These are phyloP conservation scores for Penicillium sp. DNA, from an alignment of 2,329 filamentous ascomycete genomes.

Conservation along the genomic window DNA sequence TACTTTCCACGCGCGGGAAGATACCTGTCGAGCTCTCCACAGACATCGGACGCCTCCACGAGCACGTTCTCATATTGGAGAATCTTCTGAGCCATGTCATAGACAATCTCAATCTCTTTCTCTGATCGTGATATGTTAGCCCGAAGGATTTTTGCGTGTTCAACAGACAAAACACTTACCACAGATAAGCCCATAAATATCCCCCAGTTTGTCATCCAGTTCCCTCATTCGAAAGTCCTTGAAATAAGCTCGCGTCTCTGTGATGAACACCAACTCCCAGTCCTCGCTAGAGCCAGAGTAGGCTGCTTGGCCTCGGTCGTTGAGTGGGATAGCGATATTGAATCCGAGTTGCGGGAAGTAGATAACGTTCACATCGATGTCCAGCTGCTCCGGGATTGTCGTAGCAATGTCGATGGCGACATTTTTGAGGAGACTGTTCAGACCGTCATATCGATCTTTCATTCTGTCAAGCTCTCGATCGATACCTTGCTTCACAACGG, in stretches of 20 bases:
- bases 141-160: not conserved
- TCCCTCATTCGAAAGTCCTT: conserved; percentile 81
- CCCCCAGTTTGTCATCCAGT: conserved; percentile 78
- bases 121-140: conserved; percentile 51
- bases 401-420: conserved; percentile 65
- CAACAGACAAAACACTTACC: conserved; percentile 54
- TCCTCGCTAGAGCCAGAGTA: conserved; percentile 66
- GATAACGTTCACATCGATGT: conserved; percentile 70
- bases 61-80: conserved; percentile 69
- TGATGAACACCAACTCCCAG: conserved; percentile 79
- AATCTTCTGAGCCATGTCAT: conserved; percentile 70
- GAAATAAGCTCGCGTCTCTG: conserved; percentile 74
- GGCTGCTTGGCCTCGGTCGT: conserved; percentile 60
- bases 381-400: conserved; percentile 60
- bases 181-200: conserved; percentile 81
- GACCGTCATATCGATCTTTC: conserved; percentile 74
- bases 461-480: conserved; percentile 74
- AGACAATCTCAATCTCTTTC: conserved; percentile 84
- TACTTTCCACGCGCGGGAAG: not conserved
- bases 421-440: conserved; percentile 71
- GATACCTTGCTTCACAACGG: conserved; percentile 71
- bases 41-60: conserved; percentile 70
- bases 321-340: conserved; percentile 70
- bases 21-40: conserved; percentile 77
- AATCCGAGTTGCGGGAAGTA: conserved; percentile 94